phyloP scores from a whole-genome alignment of 176 grass and related monocot species.

The Zoysia japonica region DNA sequence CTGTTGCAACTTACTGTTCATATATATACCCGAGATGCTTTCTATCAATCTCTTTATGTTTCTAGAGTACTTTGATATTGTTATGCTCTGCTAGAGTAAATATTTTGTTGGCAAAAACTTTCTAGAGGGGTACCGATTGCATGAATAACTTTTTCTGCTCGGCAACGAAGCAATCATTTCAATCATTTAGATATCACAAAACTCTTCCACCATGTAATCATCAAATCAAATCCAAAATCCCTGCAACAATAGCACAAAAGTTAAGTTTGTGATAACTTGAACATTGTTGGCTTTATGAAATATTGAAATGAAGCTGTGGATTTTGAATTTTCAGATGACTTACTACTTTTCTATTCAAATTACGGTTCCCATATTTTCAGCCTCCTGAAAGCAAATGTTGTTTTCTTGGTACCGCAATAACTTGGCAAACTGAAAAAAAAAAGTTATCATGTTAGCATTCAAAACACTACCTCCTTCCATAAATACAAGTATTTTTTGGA shows the following conservation, averaged over 20 bases:
- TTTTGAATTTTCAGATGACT: constrained; percentile 22
- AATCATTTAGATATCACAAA: background rate
- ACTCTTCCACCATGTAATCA: constrained; percentile 12
- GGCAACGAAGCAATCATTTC: background rate
- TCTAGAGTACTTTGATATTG: background rate
- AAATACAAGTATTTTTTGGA: background rate
- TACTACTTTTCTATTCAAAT: constrained; percentile 52
- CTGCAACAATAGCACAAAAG: constrained; percentile 2
- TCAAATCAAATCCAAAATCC: constrained; percentile 30
- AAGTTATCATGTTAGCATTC: constrained; percentile 14
- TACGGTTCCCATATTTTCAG: constrained; percentile 50
- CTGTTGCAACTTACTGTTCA: background rate
- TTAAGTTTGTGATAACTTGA: background rate
- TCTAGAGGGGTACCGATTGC: background rate
- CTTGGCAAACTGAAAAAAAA: constrained; percentile 71
- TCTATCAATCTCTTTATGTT: background rate
- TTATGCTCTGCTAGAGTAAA: background rate
- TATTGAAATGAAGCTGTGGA: background rate
- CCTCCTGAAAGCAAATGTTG: constrained; percentile 51
- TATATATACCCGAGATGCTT: background rate
- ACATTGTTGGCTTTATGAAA: background rate
- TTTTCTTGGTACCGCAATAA: constrained; percentile 65
- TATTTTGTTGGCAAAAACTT: background rate
- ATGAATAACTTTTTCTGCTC: background rate
- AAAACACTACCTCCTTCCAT: background rate